Percentiles rank a stretch among this genome's conserved stretches.
phyloP scores from a whole-genome alignment of 2,329 filamentous ascomycete genomes.

The Penicillium sp. region DNA sequence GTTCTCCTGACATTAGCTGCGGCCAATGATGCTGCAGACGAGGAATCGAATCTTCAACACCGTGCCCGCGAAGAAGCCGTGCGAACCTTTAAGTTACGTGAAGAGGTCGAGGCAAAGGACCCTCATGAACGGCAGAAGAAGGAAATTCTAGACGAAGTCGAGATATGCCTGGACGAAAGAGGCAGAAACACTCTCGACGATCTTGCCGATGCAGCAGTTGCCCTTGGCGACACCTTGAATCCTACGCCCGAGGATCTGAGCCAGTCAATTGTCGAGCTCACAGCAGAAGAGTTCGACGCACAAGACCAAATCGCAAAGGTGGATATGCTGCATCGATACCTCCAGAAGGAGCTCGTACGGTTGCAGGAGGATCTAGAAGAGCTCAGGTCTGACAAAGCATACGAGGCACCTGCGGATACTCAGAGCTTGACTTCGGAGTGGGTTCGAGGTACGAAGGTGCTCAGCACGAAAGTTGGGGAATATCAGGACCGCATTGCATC shows the following conservation, averaged over 20 bases:
- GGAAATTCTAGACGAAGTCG: conserved; percentile 60
- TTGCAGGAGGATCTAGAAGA: conserved; percentile 39
- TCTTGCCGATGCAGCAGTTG: conserved; percentile 60
- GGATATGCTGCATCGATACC: conserved; percentile 61
- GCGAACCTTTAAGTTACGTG: conserved; percentile 38
- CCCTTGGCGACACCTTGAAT: conserved; percentile 56
- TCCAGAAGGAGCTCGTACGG: conserved; percentile 58
- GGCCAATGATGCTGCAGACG: conserved; percentile 72
- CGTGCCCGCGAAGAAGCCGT: conserved; percentile 47
- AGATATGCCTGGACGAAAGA: conserved; percentile 59
- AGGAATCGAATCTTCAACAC: conserved; percentile 45
- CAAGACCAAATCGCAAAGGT: conserved; percentile 64
- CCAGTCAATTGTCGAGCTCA: conserved; percentile 61
- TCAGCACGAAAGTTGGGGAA: conserved; percentile 71
- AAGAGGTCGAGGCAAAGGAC: conserved; percentile 34
- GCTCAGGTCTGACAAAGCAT: conserved; percentile 47
- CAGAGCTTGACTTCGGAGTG: conserved; percentile 75
- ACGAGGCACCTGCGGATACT: conserved; percentile 63
- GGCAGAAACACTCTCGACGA: conserved; percentile 64
- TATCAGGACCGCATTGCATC: conserved; percentile 62
- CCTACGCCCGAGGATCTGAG: conserved; percentile 59
- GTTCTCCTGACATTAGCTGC: conserved; percentile 75
- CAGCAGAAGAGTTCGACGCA: conserved; percentile 58
- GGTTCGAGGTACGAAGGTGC: conserved; percentile 71
- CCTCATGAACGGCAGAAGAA: conserved; percentile 40